phyloP scores from a whole-genome alignment of 1,139 yeast species.

The Scheffersomyces segobiensis region DNA sequence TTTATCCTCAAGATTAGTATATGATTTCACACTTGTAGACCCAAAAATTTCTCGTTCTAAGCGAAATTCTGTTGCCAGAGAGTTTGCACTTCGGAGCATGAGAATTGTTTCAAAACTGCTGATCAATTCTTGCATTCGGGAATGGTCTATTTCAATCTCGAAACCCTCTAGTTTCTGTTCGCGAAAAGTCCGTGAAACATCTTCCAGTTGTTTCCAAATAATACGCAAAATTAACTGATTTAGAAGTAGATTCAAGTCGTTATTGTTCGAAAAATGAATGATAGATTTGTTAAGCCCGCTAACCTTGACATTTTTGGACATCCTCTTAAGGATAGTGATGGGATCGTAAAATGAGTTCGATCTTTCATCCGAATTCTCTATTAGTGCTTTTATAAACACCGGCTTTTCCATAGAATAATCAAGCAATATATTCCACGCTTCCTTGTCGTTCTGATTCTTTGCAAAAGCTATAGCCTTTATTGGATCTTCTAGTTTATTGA shows the following conservation, averaged over 20 bases:
- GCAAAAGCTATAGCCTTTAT: slow-evolving; percentile 82
- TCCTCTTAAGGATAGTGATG: slow-evolving; percentile 60
- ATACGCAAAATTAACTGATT: slow-evolving; percentile 63
- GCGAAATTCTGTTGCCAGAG: neutral
- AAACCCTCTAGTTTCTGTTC: slow-evolving; percentile 44
- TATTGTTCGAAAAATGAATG: slow-evolving; percentile 62
- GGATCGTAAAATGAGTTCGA: slow-evolving; percentile 60
- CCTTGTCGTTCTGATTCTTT: slow-evolving; percentile 65
- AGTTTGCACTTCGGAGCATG: slow-evolving; percentile 8
- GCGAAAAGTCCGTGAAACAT: slow-evolving; percentile 38
- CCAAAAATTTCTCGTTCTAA: neutral
- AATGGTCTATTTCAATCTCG: slow-evolving; percentile 31
- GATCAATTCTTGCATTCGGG: slow-evolving; percentile 13
- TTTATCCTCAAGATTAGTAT: slow-evolving; percentile 4
- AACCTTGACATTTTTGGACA: slow-evolving; percentile 63
- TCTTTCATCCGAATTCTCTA: slow-evolving; percentile 66
- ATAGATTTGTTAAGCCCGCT: slow-evolving; percentile 66
- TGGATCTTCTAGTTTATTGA: slow-evolving; percentile 77
- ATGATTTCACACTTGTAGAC: slow-evolving; percentile 2
- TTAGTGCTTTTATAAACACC: slow-evolving; percentile 67
- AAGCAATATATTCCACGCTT: slow-evolving; percentile 76
- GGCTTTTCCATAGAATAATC: slow-evolving; percentile 74
- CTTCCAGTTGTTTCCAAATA: slow-evolving; percentile 58
- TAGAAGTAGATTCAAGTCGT: slow-evolving; percentile 59
- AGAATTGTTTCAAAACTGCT: slow-evolving; percentile 27